Evolutionary conservation across 1,284 basidiomycete genomes (phyloP).

Genomic region (Trametes hirsuta): DNA sequence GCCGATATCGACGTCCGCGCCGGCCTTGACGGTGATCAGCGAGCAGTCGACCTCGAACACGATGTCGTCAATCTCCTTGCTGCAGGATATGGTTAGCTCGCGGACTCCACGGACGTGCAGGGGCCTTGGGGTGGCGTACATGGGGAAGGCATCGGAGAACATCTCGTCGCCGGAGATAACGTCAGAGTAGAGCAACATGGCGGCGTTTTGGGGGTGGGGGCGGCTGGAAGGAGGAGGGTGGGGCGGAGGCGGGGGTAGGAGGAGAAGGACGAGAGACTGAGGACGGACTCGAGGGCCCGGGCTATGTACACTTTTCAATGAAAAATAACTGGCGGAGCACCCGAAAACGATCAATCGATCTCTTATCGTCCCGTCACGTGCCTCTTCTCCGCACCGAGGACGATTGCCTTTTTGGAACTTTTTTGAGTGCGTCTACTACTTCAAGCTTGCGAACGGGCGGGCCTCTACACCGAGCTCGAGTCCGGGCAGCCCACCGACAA

Average conservation of each 20-base stretch:
- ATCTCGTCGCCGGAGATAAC: constrained; percentile 88
- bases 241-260: constrained; percentile 32
- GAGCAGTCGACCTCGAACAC: constrained; percentile 91
- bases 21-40: constrained; percentile 77
- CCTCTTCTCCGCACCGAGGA: constrained; percentile 17
- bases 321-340: constrained; percentile 27
- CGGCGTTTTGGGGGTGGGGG: constrained; percentile 29
- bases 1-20: constrained; percentile 92
- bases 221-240: constrained; percentile 20
- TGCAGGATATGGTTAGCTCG: constrained; percentile 37
- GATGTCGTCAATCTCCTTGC: constrained; percentile 83
- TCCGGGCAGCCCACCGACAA: not conserved
- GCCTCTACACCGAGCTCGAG: not conserved
- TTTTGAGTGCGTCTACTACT: constrained; percentile 12
- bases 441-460: not conserved
- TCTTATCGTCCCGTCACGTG: constrained; percentile 36
- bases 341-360: constrained; percentile 33
- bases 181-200: constrained; percentile 82
- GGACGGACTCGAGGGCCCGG: constrained; percentile 19
- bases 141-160: constrained; percentile 90
- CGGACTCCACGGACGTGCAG: not conserved
- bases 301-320: constrained; percentile 28
- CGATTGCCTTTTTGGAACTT: constrained; percentile 29
- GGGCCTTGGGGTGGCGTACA: constrained; percentile 50
- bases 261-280: constrained; percentile 11